Base-by-base conservation (phyloP, 495 filamentous ascomycete genomes). In the Apiosordaria backusii region DNA sequence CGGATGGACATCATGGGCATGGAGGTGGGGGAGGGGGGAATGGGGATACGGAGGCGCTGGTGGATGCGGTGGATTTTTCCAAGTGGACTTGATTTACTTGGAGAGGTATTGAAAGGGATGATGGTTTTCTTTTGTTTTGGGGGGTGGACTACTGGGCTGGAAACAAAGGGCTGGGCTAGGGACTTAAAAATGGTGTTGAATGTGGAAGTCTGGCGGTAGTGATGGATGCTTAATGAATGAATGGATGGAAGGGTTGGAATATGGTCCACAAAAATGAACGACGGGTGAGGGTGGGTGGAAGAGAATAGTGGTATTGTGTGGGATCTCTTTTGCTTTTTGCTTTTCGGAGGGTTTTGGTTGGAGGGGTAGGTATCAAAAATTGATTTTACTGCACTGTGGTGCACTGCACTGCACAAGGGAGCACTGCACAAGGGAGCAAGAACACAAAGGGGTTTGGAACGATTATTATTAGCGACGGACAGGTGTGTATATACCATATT, bases 31-130 rank as follows among this genome's bases (percentile, higher is more conserved):
- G 50, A 4, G 26, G 24, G 19, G 13, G 60, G 26, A 26, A 76
- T 72, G 35, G 35, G 35, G 77, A 78, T 61, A 75, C 78, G n/a
- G 82, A 87, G 62, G 74, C 79, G 26, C 60, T 87, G 50, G 76
- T 85, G 24, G 82, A 85, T 9, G 81, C 79, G 65, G 74, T 88
- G 53, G 86, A 89, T 72, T 89, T 88, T 68, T 87, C 86, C 0
- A 81, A 82, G 71, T 89, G 86, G 86, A 81, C 79, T 64, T 82
- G 35, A 75, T n/a, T n/a, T n/a, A n/a, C n/a, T n/a, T n/a, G n/a
- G 27, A 29, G 27, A 29, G 27, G 23, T 26, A 16, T 26, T 21
- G 25, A 19, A 45, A 19, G 15, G 52, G n/a, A 54, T 7, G 19
- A 57, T 16, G 58, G 57, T 55, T 61, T 61, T 21, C 15, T 10